Conservation (phyloP, 2,329 filamentous ascomycete genomes). For the Paraconiothyrium sp. region DNA sequence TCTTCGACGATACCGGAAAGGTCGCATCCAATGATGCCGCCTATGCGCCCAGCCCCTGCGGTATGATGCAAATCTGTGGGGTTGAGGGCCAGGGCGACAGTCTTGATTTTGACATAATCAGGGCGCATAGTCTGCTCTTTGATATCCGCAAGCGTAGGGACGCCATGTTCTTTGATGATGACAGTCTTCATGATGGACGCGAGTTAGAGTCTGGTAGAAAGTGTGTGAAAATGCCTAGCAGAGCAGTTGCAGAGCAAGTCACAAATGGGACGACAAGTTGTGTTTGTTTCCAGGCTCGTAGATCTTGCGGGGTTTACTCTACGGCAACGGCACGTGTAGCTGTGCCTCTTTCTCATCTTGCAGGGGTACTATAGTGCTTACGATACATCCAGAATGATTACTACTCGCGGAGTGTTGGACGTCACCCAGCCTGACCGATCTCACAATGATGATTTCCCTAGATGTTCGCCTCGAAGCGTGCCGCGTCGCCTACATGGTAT, state of each 20-base stretch:
- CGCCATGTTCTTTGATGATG: constrained; percentile 21
- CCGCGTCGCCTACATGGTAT: no score
- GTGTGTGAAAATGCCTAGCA: background rate
- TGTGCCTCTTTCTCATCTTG: no score
- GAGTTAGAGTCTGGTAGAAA: background rate
- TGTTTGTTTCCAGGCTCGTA: no score
- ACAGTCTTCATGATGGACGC: constrained; percentile 17
- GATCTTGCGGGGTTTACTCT: no score
- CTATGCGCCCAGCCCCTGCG: constrained; percentile 38
- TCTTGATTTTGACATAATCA: constrained; percentile 49
- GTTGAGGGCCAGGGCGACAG: constrained; percentile 61
- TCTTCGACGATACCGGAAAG: constrained; percentile 60
- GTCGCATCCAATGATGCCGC: constrained; percentile 55
- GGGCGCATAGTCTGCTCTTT: constrained; percentile 17
- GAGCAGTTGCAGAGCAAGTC: background rate
- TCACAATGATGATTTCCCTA: no score
- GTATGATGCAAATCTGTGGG: constrained; percentile 63
- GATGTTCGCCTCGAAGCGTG: no score
- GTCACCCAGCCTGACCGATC: no score
- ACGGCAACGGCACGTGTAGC: no score
- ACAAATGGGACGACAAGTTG: background rate
- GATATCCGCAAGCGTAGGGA: constrained; percentile 19
- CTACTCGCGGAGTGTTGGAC: no score
- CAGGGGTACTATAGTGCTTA: no score
- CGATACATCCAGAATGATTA: no score